Percentiles rank a stretch among this genome's conserved stretches.
Evolutionary conservation across 495 filamentous ascomycete genomes (phyloP).

Genomic region (Penicillium subrubescens): DNA sequence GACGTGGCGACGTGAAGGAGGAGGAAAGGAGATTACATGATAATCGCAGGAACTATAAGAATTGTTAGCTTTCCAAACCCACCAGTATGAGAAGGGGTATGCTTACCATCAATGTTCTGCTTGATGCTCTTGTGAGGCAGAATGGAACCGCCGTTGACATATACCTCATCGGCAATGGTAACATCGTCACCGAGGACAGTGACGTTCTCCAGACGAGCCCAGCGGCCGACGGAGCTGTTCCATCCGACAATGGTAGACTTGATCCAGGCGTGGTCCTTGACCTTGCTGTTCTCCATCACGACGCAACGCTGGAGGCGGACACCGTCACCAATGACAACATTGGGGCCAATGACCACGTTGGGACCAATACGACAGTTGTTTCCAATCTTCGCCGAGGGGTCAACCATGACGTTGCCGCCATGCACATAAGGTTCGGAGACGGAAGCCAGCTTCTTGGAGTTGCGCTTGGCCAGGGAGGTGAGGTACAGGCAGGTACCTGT

Average conservation of each 20-base stretch:
- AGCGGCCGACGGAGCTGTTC: constrained; percentile 95
- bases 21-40: constrained; percentile 64
- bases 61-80: constrained; percentile 13
- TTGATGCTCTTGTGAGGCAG: constrained; percentile 99
- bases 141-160: constrained; percentile 96
- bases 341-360: constrained; percentile 95
- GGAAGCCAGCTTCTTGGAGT: constrained; percentile 80
- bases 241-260: constrained; percentile 99
- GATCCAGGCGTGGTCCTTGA: constrained; percentile 99
- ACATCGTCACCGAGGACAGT: constrained; percentile 97
- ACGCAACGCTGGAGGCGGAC: constrained; percentile 95
- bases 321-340: constrained; percentile 93
- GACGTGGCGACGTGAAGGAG: constrained; percentile 36
- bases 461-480: constrained; percentile 88
- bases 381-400: constrained; percentile 93
- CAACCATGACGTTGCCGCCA: constrained; percentile 95
- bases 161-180: constrained; percentile 98
- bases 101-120: constrained; percentile 87
- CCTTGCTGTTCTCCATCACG: constrained; percentile 82
- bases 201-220: constrained; percentile 97
- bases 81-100: background rate
- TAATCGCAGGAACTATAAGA: constrained; percentile 71
- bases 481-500: constrained; percentile 97
- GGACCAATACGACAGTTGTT: constrained; percentile 98
- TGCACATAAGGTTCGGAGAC: constrained; percentile 79